phyloP scores from a whole-genome alignment of 2,329 filamentous ascomycete genomes.

The Septoria linicola region DNA sequence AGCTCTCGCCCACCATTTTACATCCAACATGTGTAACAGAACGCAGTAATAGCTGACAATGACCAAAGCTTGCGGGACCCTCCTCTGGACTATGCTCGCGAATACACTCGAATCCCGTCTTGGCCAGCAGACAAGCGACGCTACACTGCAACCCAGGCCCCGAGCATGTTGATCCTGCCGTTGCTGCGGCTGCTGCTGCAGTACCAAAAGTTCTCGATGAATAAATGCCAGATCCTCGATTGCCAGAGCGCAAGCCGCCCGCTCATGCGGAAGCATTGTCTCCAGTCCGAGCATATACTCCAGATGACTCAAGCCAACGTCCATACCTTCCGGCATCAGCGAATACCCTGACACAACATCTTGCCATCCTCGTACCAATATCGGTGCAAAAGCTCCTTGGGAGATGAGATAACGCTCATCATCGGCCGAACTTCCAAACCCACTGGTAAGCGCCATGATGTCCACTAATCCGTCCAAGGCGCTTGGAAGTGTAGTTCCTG shows the following conservation, averaged over 20 bases:
- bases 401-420: constrained; percentile 34
- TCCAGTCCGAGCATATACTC: constrained; percentile 37
- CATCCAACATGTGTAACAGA: constrained; percentile 32
- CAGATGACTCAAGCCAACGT: constrained; percentile 35
- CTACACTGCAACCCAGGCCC: constrained; percentile 24
- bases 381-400: constrained; percentile 34
- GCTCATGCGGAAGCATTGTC: constrained; percentile 32
- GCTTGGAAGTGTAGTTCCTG: constrained; percentile 18
- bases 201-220: constrained; percentile 28
- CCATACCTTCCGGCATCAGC: constrained; percentile 31
- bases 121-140: constrained; percentile 35
- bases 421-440: constrained; percentile 27
- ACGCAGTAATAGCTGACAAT: constrained; percentile 35
- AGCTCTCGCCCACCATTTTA: constrained; percentile 34
- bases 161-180: constrained; percentile 20
- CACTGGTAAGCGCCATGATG: constrained; percentile 31
- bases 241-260: constrained; percentile 28
- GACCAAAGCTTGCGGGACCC: constrained; percentile 34
- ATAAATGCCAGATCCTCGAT: constrained; percentile 27
- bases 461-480: constrained; percentile 35
- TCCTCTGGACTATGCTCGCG: constrained; percentile 29
- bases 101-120: constrained; percentile 32
- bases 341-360: constrained; percentile 17
- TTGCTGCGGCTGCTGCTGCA: background rate
- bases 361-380: constrained; percentile 30